Conservation (phyloP, 768 basidiomycete genomes). For the Filobasidium wieringae region DNA sequence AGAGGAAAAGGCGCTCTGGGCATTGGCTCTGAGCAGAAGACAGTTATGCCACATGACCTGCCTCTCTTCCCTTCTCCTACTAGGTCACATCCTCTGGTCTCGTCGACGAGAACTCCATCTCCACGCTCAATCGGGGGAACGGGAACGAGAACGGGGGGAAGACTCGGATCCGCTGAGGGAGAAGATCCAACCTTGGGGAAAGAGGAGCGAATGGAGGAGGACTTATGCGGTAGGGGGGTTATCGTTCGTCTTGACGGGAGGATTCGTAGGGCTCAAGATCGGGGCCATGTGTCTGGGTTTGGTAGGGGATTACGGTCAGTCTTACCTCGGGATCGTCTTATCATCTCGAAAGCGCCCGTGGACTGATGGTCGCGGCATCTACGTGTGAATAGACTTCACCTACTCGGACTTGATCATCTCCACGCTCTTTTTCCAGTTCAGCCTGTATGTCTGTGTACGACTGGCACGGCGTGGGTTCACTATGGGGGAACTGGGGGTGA, state of each 20-base stretch:
- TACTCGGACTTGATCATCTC: slow-evolving; percentile 60
- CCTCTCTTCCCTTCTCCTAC: slow-evolving; percentile 64
- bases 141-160: slow-evolving; percentile 20
- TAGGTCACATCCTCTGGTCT: slow-evolving; percentile 68
- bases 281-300: slow-evolving; percentile 11
- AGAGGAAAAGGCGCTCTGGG: slow-evolving; percentile 26
- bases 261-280: slow-evolving; percentile 30
- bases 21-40: slow-evolving; percentile 53
- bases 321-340: background rate
- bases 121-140: background rate
- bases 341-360: too few relatives aligned
- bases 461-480: slow-evolving; percentile 92
- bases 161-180: slow-evolving; percentile 5
- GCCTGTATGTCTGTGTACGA: slow-evolving; percentile 75
- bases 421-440: slow-evolving; percentile 78
- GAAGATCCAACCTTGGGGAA: slow-evolving; percentile 17
- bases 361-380: background rate
- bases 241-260: slow-evolving; percentile 32
- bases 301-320: background rate
- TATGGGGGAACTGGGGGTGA: slow-evolving; percentile 79
- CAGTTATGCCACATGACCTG: slow-evolving; percentile 68
- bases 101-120: slow-evolving; percentile 52
- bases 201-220: slow-evolving; percentile 31
- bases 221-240: slow-evolving; percentile 30
- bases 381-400: slow-evolving; percentile 51